Conservation (phyloP, 2,329 filamentous ascomycete genomes). For the Torrubiella hemipterigena region DNA sequence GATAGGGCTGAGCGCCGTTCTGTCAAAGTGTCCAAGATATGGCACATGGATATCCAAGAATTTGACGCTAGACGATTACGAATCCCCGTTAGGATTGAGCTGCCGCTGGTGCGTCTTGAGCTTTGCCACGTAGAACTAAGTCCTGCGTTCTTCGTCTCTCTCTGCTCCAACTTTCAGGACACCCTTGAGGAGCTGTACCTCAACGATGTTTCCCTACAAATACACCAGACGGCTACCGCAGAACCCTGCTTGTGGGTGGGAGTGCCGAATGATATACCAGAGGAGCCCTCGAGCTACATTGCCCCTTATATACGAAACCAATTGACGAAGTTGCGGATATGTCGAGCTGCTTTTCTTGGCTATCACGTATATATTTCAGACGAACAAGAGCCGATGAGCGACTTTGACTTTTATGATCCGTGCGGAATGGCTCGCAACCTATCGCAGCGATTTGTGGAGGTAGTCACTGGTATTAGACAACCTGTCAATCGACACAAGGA, state of each 20-base stretch:
- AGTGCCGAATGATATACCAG: slow-evolving; percentile 27
- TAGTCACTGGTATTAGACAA: slow-evolving; percentile 27
- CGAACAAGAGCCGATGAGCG: slow-evolving; percentile 14
- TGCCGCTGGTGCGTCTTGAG: slow-evolving; percentile 29
- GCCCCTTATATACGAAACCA: slow-evolving; percentile 26
- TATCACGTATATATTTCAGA: slow-evolving; percentile 28
- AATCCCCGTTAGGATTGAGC: no score
- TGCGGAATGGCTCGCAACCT: slow-evolving; percentile 25
- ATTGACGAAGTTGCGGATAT: slow-evolving; percentile 23
- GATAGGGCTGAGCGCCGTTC: no score
- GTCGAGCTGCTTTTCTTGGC: slow-evolving; percentile 29
- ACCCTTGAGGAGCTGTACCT: slow-evolving; percentile 32
- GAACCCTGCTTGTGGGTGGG: slow-evolving; percentile 32
- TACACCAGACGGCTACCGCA: slow-evolving; percentile 19
- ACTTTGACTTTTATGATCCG: slow-evolving; percentile 30
- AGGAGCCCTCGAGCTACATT: slow-evolving; percentile 25
- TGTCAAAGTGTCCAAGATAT: no score
- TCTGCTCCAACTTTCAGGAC: slow-evolving; percentile 20
- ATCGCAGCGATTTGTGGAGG: slow-evolving; percentile 34
- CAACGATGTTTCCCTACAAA: slow-evolving; percentile 32
- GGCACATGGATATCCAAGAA: no score
- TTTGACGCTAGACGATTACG: no score
- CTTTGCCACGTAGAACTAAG: slow-evolving; percentile 28
- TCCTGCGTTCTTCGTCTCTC: slow-evolving; percentile 21
- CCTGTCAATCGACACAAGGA: slow-evolving; percentile 9